Percentiles rank a stretch among this genome's conserved stretches.
Conservation (phyloP, 2,329 filamentous ascomycete species). For the Calonectria pauciramosa region DNA sequence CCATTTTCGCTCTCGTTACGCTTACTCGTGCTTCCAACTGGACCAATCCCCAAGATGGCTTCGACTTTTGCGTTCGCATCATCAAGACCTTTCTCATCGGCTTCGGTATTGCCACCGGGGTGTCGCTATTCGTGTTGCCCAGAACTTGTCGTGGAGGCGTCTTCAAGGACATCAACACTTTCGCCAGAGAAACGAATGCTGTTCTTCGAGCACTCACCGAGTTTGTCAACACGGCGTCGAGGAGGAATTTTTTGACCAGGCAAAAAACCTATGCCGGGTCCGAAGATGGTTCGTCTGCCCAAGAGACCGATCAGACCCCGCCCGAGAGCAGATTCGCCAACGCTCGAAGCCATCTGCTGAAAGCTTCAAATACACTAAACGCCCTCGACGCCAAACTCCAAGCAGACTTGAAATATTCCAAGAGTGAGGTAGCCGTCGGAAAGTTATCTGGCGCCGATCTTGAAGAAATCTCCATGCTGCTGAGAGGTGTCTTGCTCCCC, state of each 20-base stretch:
- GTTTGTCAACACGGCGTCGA: slow-evolving; percentile 13
- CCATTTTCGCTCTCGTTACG: slow-evolving; percentile 27
- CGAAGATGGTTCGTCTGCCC: not conserved
- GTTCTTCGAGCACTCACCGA: slow-evolving; percentile 17
- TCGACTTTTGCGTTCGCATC: slow-evolving; percentile 14
- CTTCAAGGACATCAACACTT: slow-evolving; percentile 19
- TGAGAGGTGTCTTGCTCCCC: slow-evolving; percentile 16
- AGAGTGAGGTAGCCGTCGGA: slow-evolving; percentile 17
- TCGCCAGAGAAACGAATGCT: slow-evolving; percentile 20
- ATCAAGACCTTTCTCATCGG: slow-evolving; percentile 30
- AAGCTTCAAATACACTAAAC: slow-evolving; percentile 20
- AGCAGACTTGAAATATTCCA: slow-evolving; percentile 19
- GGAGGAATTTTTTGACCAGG: slow-evolving; percentile 11
- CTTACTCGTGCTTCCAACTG: slow-evolving; percentile 28
- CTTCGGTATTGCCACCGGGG: slow-evolving; percentile 21
- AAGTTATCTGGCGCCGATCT: slow-evolving; percentile 12
- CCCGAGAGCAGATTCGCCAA: slow-evolving; percentile 9
- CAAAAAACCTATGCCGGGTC: slow-evolving; percentile 6
- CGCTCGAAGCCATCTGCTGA: slow-evolving; percentile 2
- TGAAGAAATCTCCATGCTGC: slow-evolving; percentile 11
- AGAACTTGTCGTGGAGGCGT: slow-evolving; percentile 26
- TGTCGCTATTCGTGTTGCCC: slow-evolving; percentile 27
- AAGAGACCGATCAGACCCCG: not conserved
- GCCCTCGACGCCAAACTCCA: slow-evolving; percentile 22
- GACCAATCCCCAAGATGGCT: slow-evolving; percentile 6